Conservation (phyloP, 768 basidiomycete genomes). For the Lepiota venenata region DNA sequence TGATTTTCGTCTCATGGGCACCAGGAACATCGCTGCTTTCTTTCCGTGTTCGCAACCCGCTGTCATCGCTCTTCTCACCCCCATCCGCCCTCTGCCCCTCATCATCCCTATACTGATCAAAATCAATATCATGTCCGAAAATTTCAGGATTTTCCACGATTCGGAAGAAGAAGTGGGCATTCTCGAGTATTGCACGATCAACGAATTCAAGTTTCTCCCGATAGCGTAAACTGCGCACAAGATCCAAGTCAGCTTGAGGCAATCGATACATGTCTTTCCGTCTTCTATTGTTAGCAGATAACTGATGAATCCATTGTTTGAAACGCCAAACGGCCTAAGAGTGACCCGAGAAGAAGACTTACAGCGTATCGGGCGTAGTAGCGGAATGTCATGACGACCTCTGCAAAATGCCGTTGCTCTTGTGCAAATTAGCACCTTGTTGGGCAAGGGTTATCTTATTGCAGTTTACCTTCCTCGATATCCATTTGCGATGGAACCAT, state of each 20-base stretch:
- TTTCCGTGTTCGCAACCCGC: background rate
- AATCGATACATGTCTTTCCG: conserved; percentile 77
- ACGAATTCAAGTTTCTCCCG: conserved; percentile 74
- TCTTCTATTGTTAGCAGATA: conserved; percentile 56
- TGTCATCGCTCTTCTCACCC: background rate
- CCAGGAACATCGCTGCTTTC: background rate
- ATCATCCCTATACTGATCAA: conserved; percentile 23
- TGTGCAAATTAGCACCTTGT: conserved; percentile 18
- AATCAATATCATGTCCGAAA: conserved; percentile 54
- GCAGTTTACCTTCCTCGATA: conserved; percentile 32
- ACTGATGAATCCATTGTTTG: conserved; percentile 25
- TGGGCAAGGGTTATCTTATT: background rate
- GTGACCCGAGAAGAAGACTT: conserved; percentile 17
- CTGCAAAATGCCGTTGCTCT: conserved; percentile 70
- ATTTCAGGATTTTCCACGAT: conserved; percentile 82
- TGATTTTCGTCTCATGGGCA: background rate
- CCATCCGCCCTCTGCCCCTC: conserved; percentile 12
- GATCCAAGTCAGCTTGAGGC: conserved; percentile 61
- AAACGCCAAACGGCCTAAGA: background rate
- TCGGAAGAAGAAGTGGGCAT: conserved; percentile 71
- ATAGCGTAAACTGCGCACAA: conserved; percentile 70
- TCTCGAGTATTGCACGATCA: conserved; percentile 77
- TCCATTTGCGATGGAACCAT: conserved; percentile 26
- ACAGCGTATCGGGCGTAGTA: conserved; percentile 78
- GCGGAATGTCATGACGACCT: conserved; percentile 72